Base-by-base conservation (phyloP, 306 rosid species). In the Dryas octopetala region DNA sequence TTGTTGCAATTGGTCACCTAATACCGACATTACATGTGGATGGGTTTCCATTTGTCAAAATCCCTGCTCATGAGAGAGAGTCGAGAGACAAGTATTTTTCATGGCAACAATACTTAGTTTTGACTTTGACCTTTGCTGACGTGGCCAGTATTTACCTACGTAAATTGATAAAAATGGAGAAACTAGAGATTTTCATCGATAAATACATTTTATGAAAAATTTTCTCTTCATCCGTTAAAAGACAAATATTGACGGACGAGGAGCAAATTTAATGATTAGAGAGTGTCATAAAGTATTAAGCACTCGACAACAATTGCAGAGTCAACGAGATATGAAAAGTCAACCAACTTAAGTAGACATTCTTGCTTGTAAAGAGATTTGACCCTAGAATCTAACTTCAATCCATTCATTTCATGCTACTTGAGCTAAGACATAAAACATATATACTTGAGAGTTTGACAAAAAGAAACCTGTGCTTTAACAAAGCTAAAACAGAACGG, bases 21-120 rank as follows among this genome's bases (percentile, higher is more conserved):
- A 47, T 40, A 40, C 70, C 87, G 77, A 73, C 85, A 70, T 43
- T 32, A 38, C 89, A 84, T 70, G 86, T 76, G 87, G 48, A 23
- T 55, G 12, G 26, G 69, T 58, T 64, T 17, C 52, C 23, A 4
- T 40, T 23, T 50, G 71, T 32, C 57, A 67, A 66, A 41, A 16
- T n/a, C 12, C 14, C 50, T 62, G 48, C 55, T 66, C 40, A 23
- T 16, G 45, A 38, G 14, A 50, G 17, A 50, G 40, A 51, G 44
- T 3, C 5, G 23, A 23, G 23, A 17, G 1, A 38, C 45, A 23
- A 23, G 23, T 23, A 23, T 23, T 23, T 17, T 43, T 46, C 45
- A 61, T 61, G 66, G 13, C 28, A 32, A 14, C 45, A 13, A 38
- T 7, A 1, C 46, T 38, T 32, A 32, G 38, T 32, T 32, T 32